phyloP scores from a whole-genome alignment of 495 filamentous ascomycete species.

The Daldinia caldariorum region DNA sequence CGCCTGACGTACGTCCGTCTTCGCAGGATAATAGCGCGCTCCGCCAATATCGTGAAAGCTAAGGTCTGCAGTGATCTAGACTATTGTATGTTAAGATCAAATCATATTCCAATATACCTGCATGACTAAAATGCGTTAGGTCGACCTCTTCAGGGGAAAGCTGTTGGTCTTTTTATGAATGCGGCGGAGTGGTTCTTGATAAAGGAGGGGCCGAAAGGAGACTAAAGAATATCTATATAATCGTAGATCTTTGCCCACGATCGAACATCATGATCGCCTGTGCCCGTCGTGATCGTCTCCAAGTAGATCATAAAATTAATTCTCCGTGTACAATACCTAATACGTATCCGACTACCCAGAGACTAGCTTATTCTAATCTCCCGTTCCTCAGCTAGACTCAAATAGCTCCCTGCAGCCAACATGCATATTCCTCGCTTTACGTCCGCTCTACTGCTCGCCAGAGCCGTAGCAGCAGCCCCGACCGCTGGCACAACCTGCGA shows the following conservation, averaged over 20 bases:
- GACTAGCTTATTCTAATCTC: background rate
- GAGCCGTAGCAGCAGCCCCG: background rate
- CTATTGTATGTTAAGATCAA: conserved; percentile 3
- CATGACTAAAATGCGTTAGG: background rate
- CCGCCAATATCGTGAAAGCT: background rate
- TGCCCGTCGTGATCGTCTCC: background rate
- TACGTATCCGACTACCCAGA: background rate
- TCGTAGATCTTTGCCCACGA: background rate
- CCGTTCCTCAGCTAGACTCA: background rate
- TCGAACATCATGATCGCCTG: background rate
- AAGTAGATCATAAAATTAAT: background rate
- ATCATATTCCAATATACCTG: background rate
- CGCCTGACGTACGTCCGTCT: background rate
- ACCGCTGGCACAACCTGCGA: background rate
- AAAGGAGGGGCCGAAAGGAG: background rate
- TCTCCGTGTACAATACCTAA: background rate
- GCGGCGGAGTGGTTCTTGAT: background rate
- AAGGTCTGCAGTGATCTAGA: conserved; percentile 10
- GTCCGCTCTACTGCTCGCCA: conserved; percentile 3
- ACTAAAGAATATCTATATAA: background rate
- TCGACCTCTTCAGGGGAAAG: background rate
- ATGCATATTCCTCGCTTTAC: conserved; percentile 14
- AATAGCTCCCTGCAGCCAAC: background rate
- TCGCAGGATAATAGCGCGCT: conserved; percentile 7
- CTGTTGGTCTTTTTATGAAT: background rate